Evolutionary conservation across 495 filamentous ascomycete genomes (phyloP).

Genomic region (Lasiosphaeriaceae sp.): DNA sequence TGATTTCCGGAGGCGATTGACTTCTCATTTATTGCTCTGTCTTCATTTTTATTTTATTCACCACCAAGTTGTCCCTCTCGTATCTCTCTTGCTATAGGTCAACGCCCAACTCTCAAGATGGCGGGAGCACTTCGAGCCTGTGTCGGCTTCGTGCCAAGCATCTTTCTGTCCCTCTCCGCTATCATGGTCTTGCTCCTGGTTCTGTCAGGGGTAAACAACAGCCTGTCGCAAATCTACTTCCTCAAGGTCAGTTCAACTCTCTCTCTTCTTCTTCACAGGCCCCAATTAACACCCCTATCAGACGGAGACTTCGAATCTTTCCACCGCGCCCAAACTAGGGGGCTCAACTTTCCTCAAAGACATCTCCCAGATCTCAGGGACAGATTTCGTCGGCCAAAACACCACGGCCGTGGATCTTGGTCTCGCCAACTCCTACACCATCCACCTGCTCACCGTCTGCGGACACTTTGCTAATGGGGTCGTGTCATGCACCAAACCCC

Average conservation of each 20-base stretch:
- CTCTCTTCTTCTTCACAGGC: not conserved
- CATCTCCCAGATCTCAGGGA: slow-evolving; percentile 24
- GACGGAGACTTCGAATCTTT: slow-evolving; percentile 28
- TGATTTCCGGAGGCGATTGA: not conserved
- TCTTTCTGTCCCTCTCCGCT: slow-evolving; percentile 25
- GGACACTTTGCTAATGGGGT: slow-evolving; percentile 17
- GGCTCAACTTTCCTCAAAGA: slow-evolving; percentile 29
- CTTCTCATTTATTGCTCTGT: not conserved
- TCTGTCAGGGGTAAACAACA: slow-evolving; percentile 23
- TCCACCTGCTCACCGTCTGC: slow-evolving; percentile 34
- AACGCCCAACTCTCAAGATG: no score
- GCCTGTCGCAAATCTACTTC: slow-evolving; percentile 20
- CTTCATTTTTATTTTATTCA: no score
- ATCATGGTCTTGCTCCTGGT: slow-evolving; percentile 25
- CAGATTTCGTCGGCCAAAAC: slow-evolving; percentile 28
- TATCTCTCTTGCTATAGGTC: no score
- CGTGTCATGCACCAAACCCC: slow-evolving; percentile 23
- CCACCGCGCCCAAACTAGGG: slow-evolving; percentile 26
- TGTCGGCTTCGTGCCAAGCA: slow-evolving; percentile 12
- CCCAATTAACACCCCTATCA: slow-evolving; percentile 3
- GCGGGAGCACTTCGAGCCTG: not conserved
- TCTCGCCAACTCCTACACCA: slow-evolving; percentile 26
- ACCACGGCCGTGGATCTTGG: slow-evolving; percentile 27
- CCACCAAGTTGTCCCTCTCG: no score
- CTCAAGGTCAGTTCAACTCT: slow-evolving; percentile 23